Base-by-base conservation (phyloP, 495 filamentous ascomycete species). In the Penicillium flavigenum region DNA sequence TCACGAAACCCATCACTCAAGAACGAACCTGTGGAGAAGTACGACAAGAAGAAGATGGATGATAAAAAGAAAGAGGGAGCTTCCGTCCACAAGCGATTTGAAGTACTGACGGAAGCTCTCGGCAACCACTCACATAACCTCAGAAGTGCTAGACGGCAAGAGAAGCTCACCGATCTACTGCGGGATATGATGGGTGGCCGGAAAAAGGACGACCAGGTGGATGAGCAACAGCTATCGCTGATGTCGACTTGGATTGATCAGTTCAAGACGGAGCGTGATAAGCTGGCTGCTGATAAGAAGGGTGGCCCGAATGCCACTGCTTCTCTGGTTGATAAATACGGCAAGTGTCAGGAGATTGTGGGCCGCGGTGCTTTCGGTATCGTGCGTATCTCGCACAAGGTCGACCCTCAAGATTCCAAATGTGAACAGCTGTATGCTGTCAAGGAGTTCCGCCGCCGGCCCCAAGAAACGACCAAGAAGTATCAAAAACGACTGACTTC, bases 401-500 rank as follows among this genome's bases (percentile, higher is more conserved):
- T 90, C 39, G 84, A 93, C 56, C 89, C 91, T 12, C 83, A 78
- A 54, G 91, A 92, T 68, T 88, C 87, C 29, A 85, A 83, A 54
- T 78, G 82, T 43, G 95, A 98, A 73, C 94, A 94, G 75, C 81
- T 98, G 11, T 99, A 92, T 67, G 94, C 94, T 45, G 93, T 99
- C 67, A 99, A 99, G 72, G 94, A 98, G 68, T 99, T 99, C 75
- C 90, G 92, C 31, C 88, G 92, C 48, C 83, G 93, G 17, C 95
- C 95, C 5, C 89, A 94, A 60, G 95, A 99, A 73, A 92, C 89
- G 10, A 84, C 87, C 56, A 96, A 95, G 78, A 95, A 96, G 72
- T 99, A 99, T 68, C 92, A 94, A 78, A 99, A 99, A 71, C 88
- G 94, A 12, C 79, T 99, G 41, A 99, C 92, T n/a, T 90, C 94